Evolutionary conservation across 1,284 basidiomycete species (phyloP), one percentile per base, ranked within the genome.

Genomic region (Malassezia obtusa): DNA sequence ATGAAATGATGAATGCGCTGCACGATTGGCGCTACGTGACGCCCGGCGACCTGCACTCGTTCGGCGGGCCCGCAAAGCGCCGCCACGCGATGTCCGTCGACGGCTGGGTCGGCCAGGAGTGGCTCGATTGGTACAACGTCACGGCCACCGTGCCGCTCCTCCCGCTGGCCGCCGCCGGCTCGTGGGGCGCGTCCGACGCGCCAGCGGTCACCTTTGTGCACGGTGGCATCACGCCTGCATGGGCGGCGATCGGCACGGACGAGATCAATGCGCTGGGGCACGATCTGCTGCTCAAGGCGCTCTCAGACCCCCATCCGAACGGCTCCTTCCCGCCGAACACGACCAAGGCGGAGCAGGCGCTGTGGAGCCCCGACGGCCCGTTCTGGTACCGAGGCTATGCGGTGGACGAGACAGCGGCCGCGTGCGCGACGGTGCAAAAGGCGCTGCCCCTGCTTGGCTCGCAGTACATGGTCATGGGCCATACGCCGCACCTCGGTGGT

Each of bases 1-100:
- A 67, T 35, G 65, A 67, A 45, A 22, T 72, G 19, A 71, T 74
- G 75, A 76, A 76, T 41, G 70, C 68, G 0, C 43, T 76, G 25
- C 63, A 66, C 7, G 76, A 77, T 55, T 77, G 75, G 75, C 52
- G 76, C 1, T 77, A 77, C 31, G 76, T 77, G 6, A 77, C 75
- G 0, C 45, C 54, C 10, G 70, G 71, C 10, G 77, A 77, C 51
- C 67, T 77, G 4, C 59, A 58, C 4, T 65, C 67, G 7, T 75
- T 74, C 26, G 69, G 74, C 11, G 70, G 69, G 0, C 19, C 41
- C 0, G 31, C 52, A 2, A 59, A 40, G 17, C 57, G 71, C 6
- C 24, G 67, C 1, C 12, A 47, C 0, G 68, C 64, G 22, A 65
- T 74, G 50, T 59, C 65, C 69, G 11, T 75, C 68, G 6, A 84